Base-by-base conservation (phyloP, 306 rosid genomes). In the Purshia tridentata region DNA sequence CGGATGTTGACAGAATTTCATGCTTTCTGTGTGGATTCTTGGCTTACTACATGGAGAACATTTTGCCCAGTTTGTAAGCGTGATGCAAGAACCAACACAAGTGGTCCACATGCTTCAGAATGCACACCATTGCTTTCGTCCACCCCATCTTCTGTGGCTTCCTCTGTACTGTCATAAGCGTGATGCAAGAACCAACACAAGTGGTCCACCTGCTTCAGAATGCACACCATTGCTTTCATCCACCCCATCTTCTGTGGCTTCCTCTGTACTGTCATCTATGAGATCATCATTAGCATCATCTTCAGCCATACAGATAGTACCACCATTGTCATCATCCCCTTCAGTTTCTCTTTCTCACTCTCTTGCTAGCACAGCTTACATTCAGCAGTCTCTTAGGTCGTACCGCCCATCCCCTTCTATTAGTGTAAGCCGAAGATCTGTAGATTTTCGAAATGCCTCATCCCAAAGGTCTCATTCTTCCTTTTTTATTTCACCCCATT, bases 11-110 rank as follows among this genome's bases (percentile, higher is more conserved):
- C 82, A 95, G 99, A 90, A 79, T 95, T 91, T 73, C 99, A 95
- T 71, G 93, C 98, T 52, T 8, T 75, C 51, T 95, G 99, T 76
- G 99, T 95, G 86, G 99, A 95, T 76, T 86, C 96, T 54, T 95
- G 99, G 99, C 99, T 95, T 72, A 95, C 99, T 22, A 77, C 98
- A 15, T 95, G 99, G 99, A 91, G 99, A 89, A 95, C 99, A 68
- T 95, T 95, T 77, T 95, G 99, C 75, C 99, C 99, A 9, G 96
- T 95, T 77, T 95, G 99, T 81, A 95, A 95, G 87, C 96, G 96
- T 11, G 98, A 95, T 70, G 99, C 96, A 56, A 90, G 99, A 88
- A 86, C 93, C 9, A 91, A 79, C 70, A 75, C 81, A 4, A 67
- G 81, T 42, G 84, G 86, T 57, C 98, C 85, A 55, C 97, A 93